Evolutionary conservation across 75 land plant species (phyloP), one percentile per base, ranked within the genome.

Genomic region (Picea glauca): DNA sequence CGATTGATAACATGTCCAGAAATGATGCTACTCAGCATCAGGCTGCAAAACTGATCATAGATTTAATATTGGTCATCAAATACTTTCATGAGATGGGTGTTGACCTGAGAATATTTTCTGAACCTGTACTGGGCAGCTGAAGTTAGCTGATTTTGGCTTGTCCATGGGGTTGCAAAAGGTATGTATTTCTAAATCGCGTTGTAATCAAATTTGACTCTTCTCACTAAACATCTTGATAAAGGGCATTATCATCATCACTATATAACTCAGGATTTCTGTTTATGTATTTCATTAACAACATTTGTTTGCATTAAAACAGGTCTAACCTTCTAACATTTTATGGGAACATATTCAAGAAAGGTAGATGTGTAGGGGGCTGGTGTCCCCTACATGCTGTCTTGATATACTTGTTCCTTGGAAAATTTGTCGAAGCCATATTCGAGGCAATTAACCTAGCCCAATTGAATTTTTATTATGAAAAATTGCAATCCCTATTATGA

Each of bases 71-170:
- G 70, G 89, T 87, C 18, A 84, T 96, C 3, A 82, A 89, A 82
- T 89, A 87, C 75, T 96, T 96, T 78, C 96, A 93, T 85, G 90
- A 89, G 12, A 89, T 89, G 91, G 96, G 94, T 12, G 91, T 92
- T 58, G 91, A 82, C 96, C 94, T 14, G 94, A 94, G 74, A 94
- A 94, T 76, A 88, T 95, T 35, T 90, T 95, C 60, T 83, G 90
- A 2, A 85, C 86, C 26, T n/a, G 81, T 1, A 38, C 54, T 8
- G 50, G 86, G 21, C 76, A 83, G 63, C 77, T 93, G 75, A 93
- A 93, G 78, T 86, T 93, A 38, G 96, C 96, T 5, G 94, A 93
- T 78, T 93, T 93, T 88, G 96, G 96, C 3, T 76, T 93, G 59
- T 94, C 96, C 23, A 83, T 85, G 59, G 76, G 88, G 21, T 93